Evolutionary conservation across 176 grass and related monocot species (phyloP).

Genomic region (Avena eriantha): DNA sequence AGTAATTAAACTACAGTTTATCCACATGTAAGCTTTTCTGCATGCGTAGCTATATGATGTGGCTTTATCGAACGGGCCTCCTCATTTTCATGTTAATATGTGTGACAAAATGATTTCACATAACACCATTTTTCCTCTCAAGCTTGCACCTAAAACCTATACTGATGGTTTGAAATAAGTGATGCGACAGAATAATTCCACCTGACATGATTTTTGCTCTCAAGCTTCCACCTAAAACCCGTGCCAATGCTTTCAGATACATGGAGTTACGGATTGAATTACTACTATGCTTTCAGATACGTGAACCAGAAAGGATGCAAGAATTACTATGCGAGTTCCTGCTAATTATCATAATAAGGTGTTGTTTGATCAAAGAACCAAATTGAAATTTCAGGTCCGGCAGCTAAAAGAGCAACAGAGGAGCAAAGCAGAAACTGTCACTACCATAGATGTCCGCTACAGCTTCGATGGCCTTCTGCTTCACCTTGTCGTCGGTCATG

Average conservation of each 20-base stretch:
- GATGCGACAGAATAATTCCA: neutral
- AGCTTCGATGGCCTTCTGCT: slow-evolving; percentile 93
- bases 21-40: neutral
- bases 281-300: too few relatives aligned
- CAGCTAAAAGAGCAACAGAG: neutral
- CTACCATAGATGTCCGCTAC: slow-evolving; percentile 79
- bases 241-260: too few relatives aligned
- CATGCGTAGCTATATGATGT: slow-evolving; percentile 18
- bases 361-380: neutral
- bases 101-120: neutral
- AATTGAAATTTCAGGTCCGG: neutral
- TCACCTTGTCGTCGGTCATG: slow-evolving; percentile 86
- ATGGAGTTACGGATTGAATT: too few relatives aligned
- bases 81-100: slow-evolving; percentile 13
- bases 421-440: neutral
- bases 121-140: slow-evolving; percentile 28
- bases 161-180: slow-evolving; percentile 12
- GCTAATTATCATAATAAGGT: neutral
- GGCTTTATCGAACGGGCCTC: neutral
- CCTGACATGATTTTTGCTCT: slow-evolving; percentile 31
- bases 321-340: neutral
- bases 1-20: neutral
- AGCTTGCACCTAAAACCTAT: neutral
- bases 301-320: neutral
- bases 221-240: slow-evolving; percentile 10